Percentiles rank a stretch among this genome's conserved stretches.
phyloP scores from a whole-genome alignment of 805 yeast species.

The Cyberlindnera euphorbiae region DNA sequence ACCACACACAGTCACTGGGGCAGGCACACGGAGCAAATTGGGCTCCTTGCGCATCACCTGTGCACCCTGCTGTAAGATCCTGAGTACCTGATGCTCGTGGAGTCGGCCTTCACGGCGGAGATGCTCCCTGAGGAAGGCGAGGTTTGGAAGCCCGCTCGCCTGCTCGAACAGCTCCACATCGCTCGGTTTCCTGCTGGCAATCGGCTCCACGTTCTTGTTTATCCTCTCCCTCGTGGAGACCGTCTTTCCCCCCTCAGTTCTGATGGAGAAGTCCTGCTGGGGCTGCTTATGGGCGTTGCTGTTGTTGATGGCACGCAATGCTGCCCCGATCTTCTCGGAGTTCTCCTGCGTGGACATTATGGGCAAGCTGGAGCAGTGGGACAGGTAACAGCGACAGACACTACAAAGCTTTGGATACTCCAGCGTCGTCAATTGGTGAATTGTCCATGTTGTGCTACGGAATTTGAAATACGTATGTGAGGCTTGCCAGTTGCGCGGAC shows the following conservation, averaged over 20 bases:
- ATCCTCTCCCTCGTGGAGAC: slow-evolving; percentile 49
- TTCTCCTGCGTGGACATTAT: slow-evolving; percentile 35
- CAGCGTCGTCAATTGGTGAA: too few species aligned
- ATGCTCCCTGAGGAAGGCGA: slow-evolving; percentile 66
- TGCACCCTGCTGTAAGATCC: slow-evolving; percentile 64
- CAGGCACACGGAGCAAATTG: slow-evolving; percentile 72
- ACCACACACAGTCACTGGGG: slow-evolving; percentile 95
- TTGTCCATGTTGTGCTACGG: too few species aligned
- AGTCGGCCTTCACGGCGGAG: slow-evolving; percentile 79
- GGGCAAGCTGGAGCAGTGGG: too few species aligned
- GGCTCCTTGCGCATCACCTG: slow-evolving; percentile 64
- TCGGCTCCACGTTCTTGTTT: slow-evolving; percentile 53
- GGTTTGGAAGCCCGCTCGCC: slow-evolving; percentile 63
- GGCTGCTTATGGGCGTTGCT: slow-evolving; percentile 3
- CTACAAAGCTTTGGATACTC: too few species aligned
- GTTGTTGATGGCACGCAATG: slow-evolving; percentile 52
- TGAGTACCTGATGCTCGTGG: slow-evolving; percentile 60
- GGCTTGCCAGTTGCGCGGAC: too few species aligned
- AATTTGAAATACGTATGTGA: too few species aligned
- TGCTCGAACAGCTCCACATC: slow-evolving; percentile 60
- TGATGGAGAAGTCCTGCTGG: slow-evolving; percentile 32
- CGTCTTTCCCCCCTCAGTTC: slow-evolving; percentile 46
- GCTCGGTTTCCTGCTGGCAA: slow-evolving; percentile 58
- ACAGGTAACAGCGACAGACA: too few species aligned
- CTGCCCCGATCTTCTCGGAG: slow-evolving; percentile 58